Evolutionary conservation across 2,329 filamentous ascomycete species (phyloP).

Genomic region (Fusarium verticillioides): DNA sequence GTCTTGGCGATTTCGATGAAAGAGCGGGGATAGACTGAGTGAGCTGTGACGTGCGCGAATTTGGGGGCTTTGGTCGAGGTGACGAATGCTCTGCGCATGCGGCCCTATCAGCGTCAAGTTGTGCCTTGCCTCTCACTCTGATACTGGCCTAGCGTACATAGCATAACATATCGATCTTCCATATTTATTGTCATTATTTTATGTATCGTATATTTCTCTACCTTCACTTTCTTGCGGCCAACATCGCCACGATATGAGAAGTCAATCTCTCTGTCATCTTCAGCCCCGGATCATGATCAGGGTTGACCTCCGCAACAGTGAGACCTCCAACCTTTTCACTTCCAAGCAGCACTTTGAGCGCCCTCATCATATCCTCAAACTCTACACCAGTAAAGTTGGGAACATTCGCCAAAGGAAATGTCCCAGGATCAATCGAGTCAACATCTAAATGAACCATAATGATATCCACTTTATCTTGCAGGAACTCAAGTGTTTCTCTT

Average conservation of each 20-base stretch:
- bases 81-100: not conserved
- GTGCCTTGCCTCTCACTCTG: not conserved
- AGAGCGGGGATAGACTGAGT: not conserved
- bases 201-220: not conserved
- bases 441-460: constrained; percentile 39
- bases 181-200: not conserved
- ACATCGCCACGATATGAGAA: constrained; percentile 2
- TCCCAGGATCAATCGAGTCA: constrained; percentile 35
- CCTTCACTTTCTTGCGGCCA: not conserved
- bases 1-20: not conserved
- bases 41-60: not conserved
- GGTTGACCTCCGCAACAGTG: constrained; percentile 36
- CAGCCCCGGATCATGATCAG: constrained; percentile 34
- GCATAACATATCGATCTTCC: not conserved
- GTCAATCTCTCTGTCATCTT: constrained; percentile 27
- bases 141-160: not conserved
- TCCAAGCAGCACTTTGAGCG: constrained; percentile 9
- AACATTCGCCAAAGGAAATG: constrained; percentile 36
- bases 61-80: not conserved
- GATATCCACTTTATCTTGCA: constrained; percentile 26
- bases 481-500: constrained; percentile 22
- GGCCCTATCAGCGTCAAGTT: not conserved
- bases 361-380: constrained; percentile 37
- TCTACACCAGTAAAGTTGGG: constrained; percentile 35
- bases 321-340: constrained; percentile 23